Evolutionary conservation across 2,329 filamentous ascomycete genomes (phyloP), one percentile per base, ranked within the genome.

Genomic region (Fusarium sp.): DNA sequence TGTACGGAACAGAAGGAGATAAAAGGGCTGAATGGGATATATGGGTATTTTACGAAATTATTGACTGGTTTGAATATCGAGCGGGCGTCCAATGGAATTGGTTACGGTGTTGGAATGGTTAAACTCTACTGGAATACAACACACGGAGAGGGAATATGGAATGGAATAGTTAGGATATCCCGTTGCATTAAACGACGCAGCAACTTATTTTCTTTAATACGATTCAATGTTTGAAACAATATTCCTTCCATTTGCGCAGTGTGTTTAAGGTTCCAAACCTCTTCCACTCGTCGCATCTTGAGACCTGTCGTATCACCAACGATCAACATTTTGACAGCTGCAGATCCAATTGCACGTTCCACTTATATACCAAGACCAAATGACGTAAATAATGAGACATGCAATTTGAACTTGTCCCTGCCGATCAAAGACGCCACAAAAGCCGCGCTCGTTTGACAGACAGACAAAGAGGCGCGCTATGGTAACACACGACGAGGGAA

Each of bases 381-480:
- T 67, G 65, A 62, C 50, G 50, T 56, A 40, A n/a, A 52, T 11
- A 38, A 26, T 59, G 34, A 56, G 43, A 67, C 64, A 68, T 51
- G 23, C 12, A 19, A 30, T 42, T 44, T 17, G 12, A 42, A 14
- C n/a, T 28, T 59, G 62, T 36, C 20, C 57, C 64, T 67, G 44
- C 23, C 39, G 43, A 58, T 53, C 56, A 39, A 28, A 28, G 20
- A 56, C 47, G 58, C 50, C 59, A 62, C 40, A 51, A 64, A 63
- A 44, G 34, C 60, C 50, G 40, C 40, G 34, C 46, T 19, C 23
- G 60, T 63, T 63, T 63, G 51, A 47, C 20, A 43, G 40, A 58
- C 14, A 62, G 50, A 50, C 58, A 58, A 58, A 58, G 39, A 63
- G 44, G 51, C 39, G 39, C 23, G 17, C 19, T 20, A 34, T 2